Conservation (phyloP, 768 basidiomycete genomes). For the Clitopilus hobsonii region DNA sequence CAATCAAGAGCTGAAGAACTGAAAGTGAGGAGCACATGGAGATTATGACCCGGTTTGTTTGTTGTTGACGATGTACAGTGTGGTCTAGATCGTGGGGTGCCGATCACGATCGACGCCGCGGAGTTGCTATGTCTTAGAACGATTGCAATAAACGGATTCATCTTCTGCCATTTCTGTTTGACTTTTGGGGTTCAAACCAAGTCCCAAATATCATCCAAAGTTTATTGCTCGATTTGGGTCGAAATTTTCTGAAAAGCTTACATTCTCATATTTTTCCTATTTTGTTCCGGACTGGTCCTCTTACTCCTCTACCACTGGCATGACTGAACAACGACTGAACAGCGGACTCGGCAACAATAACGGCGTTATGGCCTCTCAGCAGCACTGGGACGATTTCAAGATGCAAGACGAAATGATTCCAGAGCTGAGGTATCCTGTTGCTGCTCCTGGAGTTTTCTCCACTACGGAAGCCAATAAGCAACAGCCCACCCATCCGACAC, state of each 20-base stretch:
- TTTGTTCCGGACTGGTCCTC: background rate
- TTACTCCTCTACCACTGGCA: background rate
- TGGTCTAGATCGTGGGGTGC: conserved; percentile 3
- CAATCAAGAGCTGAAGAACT: conserved; percentile 56
- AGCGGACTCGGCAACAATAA: background rate
- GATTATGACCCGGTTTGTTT: background rate
- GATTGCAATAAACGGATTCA: conserved; percentile 14
- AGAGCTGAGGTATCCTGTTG: background rate
- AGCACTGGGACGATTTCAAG: background rate
- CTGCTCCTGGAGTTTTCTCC: conserved; percentile 6
- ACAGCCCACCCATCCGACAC: conserved; percentile 10
- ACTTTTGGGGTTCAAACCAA: conserved; percentile 19
- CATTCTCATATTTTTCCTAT: conserved; percentile 11
- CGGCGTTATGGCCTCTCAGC: too few relatives aligned
- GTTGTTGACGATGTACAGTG: conserved; percentile 3
- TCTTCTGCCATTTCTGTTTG: conserved; percentile 12
- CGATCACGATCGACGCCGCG: conserved; percentile 9
- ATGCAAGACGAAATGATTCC: background rate
- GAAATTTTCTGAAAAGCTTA: background rate
- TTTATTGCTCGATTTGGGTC: background rate
- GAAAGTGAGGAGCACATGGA: conserved; percentile 4
- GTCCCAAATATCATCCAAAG: conserved; percentile 8
- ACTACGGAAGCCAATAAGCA: conserved; percentile 4
- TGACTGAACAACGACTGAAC: background rate
- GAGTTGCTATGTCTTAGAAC: conserved; percentile 18